Evolutionary conservation across 305 asterid genomes (phyloP), one percentile per base, ranked within the genome.

Genomic region (Fraxinus paxiana): DNA sequence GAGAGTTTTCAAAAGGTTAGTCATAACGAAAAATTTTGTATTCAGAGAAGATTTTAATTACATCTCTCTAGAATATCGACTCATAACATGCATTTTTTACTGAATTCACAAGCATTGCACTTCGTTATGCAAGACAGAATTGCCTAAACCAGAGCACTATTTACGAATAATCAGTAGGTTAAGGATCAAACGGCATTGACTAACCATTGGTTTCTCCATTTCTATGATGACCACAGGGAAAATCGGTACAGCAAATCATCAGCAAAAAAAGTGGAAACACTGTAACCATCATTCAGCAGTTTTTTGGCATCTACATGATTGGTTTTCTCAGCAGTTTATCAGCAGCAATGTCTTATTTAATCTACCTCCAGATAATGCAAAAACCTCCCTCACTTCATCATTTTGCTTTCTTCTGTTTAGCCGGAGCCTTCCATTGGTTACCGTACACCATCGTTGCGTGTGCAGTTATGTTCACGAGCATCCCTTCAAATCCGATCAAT

Each of bases 351-450:
- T 69, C 87, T 33, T 91, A 88, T 79, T 83, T 87, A 37, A 37
- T 86, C 83, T 91, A 85, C 87, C 85, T 87, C 73, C 79, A 73
- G 80, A 54, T 88, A 81, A 10, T 77, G 76, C 86, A 83, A 75
- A 76, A 79, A 80, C 78, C 87, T 33, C 89, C 84, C 34, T 82
- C 83, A 56, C 48, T 82, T 54, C 82, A 84, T 28, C 84, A 87
- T 73, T 89, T 91, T 8, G 77, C 88, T 2, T 86, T 87, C 46
- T 38, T 88, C 22, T 89, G 92, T 80, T 12, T 90, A 67, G 75
- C 86, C 4, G 96, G 94, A 74, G 90, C 92, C 69, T 90, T 85
- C 63, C 96, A 91, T 48, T 91, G 92, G 94, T 59, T 91, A 20
- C 96, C 94, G n/a, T 85, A 87, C 86, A 79, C 88, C 76, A 80